phyloP scores from a whole-genome alignment of 2,329 filamentous ascomycete species.

The Stemphylium beticola region DNA sequence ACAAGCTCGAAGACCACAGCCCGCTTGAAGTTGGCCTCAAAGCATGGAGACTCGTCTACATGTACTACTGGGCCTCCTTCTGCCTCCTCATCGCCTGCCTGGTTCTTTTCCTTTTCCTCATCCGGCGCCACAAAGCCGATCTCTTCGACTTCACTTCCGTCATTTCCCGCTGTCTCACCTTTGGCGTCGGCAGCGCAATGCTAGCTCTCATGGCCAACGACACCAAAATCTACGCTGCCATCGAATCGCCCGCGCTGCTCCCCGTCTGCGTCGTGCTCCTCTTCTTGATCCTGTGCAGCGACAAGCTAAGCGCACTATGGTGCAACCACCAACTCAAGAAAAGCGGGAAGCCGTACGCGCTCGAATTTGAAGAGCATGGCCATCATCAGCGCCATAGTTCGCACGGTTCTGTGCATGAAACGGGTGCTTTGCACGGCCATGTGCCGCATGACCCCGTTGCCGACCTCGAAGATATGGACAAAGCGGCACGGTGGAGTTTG shows the following conservation, averaged over 20 bases:
- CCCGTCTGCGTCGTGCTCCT: conserved; percentile 47
- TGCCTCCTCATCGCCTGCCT: conserved; percentile 46
- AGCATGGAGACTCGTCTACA: conserved; percentile 42
- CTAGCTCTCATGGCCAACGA: conserved; percentile 39
- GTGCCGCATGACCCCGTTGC: not conserved
- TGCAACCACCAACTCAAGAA: conserved; percentile 40
- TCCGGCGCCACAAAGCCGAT: conserved; percentile 49
- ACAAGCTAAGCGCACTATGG: conserved; percentile 39
- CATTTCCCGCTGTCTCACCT: conserved; percentile 35
- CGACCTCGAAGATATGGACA: not conserved
- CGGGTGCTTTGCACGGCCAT: not conserved
- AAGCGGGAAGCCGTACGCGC: conserved; percentile 39
- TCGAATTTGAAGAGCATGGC: conserved; percentile 39
- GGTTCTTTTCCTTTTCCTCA: conserved; percentile 49
- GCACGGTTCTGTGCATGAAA: conserved; percentile 20
- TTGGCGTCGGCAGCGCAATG: conserved; percentile 36
- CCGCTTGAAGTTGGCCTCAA: conserved; percentile 35
- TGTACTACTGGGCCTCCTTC: conserved; percentile 49
- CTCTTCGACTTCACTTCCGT: conserved; percentile 50
- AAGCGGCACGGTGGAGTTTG: conserved; percentile 11
- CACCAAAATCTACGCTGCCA: conserved; percentile 28
- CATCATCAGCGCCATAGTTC: conserved; percentile 18
- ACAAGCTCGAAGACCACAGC: conserved; percentile 33
- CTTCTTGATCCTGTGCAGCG: conserved; percentile 39
- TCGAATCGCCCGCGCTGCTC: conserved; percentile 42